Evolutionary conservation across 257 asterid species (phyloP), one percentile per base, ranked within the genome.

Genomic region (Scutellaria barbata): DNA sequence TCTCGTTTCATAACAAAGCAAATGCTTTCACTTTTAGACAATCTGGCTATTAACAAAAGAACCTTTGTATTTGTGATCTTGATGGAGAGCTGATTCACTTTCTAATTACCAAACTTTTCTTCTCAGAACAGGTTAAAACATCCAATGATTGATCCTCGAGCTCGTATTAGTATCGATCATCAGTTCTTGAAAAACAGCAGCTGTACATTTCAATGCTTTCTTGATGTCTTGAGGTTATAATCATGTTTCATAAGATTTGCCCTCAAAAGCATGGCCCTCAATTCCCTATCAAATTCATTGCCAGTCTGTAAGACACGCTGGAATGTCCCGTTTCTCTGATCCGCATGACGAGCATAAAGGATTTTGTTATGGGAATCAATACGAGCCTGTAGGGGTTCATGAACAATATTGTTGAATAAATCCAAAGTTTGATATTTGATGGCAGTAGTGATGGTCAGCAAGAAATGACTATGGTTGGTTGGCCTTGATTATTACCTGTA

Each of bases 321-420:
- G 87, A 92, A 92, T 2, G 96, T 90, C 61, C 92, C 84, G 40
- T 90, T 90, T 67, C 96, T 86, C 83, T 85, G 95, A 81, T 92
- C 90, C 2, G 96, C 92, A 83, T 86, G 96, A 33, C 95, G 83
- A 12, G 96, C 96, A 71, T 89, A 88, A 2, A 92, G 84, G 43
- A 92, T 84, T 74, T 90, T 90, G 81, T 90, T 88, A 64, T 92
- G 98, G 13, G 98, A 92, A 69, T 92, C 96, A 0, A 92, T 92
- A n/a, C 96, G 88, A 47, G 96, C 98, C 98, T 92, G 94, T 80
- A 79, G 41, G 48, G 68, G 43, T 22, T 30, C 47, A 22, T 51
- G 63, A 18, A 53, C 41, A 41, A 5, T 35, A 10, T 47, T 1
- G 11, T 52, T 6, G 48, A 75, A 46, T 52, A 67, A 10, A 68